Evolutionary conservation across 768 basidiomycete genomes (phyloP).

Genomic region (Tricholoma terreum): DNA sequence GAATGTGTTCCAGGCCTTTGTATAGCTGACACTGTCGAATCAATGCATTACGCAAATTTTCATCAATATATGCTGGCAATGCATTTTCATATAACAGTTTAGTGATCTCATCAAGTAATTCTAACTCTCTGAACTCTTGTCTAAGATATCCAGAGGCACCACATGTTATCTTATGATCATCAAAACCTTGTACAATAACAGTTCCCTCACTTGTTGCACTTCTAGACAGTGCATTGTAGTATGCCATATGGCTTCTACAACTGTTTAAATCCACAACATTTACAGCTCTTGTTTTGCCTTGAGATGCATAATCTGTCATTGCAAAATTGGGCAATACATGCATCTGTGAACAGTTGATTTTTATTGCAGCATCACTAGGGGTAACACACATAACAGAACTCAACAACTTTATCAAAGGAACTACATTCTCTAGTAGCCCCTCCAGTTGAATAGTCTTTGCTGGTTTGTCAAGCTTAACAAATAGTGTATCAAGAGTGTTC

Average conservation of each 20-base stretch:
- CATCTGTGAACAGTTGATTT: constrained; percentile 20
- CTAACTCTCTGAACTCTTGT: no score
- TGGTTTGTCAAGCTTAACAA: no score
- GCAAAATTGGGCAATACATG: no score
- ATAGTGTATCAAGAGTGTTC: no score
- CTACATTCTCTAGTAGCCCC: constrained; percentile 33
- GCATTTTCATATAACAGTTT: not conserved
- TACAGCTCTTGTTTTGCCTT: constrained; percentile 21
- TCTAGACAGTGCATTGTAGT: constrained; percentile 28
- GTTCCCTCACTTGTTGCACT: constrained; percentile 25
- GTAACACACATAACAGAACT: constrained; percentile 7
- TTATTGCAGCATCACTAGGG: constrained; percentile 12
- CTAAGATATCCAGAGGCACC: no score
- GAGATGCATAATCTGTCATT: constrained; percentile 27
- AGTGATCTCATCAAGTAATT: no score
- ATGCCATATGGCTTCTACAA: constrained; percentile 16
- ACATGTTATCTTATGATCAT: no score
- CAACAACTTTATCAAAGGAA: constrained; percentile 19
- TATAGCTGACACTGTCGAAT: not conserved
- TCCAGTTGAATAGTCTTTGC: no score
- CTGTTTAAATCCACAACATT: constrained; percentile 30
- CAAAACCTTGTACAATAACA: constrained; percentile 20
- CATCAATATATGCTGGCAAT: not conserved
- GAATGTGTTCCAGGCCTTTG: not conserved
- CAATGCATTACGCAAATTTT: not conserved